A percentile compares a stretch with the other conserved stretches of the same genome.
These are phyloP conservation scores for Cercophora samala DNA, from an alignment of 495 filamentous ascomycete genomes.

Conservation along the genomic window DNA sequence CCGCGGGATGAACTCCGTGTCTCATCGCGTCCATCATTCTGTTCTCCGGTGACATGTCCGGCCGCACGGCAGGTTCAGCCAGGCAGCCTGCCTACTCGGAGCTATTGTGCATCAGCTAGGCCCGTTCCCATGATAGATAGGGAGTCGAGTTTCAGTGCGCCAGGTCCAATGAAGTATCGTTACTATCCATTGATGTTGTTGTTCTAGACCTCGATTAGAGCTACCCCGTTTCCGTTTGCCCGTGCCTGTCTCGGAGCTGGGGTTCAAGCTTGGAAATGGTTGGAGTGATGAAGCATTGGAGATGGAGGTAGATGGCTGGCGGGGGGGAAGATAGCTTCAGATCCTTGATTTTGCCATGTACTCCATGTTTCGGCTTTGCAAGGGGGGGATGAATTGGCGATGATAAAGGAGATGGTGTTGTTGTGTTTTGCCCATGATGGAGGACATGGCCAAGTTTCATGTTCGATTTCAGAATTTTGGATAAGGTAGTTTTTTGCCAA, in stretches of 20 bases:
- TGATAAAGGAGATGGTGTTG: not conserved
- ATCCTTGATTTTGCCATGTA: not conserved
- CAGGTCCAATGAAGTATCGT: not conserved
- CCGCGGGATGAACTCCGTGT: not conserved
- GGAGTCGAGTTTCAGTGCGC: not conserved
- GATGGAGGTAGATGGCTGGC: too few relatives aligned
- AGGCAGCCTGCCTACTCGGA: not conserved
- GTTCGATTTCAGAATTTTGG: not conserved
- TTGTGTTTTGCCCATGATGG: not conserved
- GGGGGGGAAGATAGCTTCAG: too few relatives aligned
- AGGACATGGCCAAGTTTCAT: not conserved
- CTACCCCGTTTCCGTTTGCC: too few relatives aligned
- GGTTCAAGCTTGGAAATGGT: not conserved
- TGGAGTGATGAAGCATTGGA: too few relatives aligned
- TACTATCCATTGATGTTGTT: too few relatives aligned
- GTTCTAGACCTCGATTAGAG: not conserved
- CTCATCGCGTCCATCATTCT: not conserved
- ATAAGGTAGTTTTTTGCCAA: too few relatives aligned
- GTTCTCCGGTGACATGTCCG: not conserved
- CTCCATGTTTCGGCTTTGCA: not conserved
- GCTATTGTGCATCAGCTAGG: not conserved
- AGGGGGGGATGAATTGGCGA: not conserved
- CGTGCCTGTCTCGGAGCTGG: not conserved
- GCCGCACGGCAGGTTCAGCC: not conserved
- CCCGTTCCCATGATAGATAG: not conserved